A percentile compares a stretch with the other conserved stretches of the same genome.
These are phyloP conservation scores for Xylariaceae sp. DNA, from an alignment of 2,329 filamentous ascomycete species.

Conservation along the genomic window DNA sequence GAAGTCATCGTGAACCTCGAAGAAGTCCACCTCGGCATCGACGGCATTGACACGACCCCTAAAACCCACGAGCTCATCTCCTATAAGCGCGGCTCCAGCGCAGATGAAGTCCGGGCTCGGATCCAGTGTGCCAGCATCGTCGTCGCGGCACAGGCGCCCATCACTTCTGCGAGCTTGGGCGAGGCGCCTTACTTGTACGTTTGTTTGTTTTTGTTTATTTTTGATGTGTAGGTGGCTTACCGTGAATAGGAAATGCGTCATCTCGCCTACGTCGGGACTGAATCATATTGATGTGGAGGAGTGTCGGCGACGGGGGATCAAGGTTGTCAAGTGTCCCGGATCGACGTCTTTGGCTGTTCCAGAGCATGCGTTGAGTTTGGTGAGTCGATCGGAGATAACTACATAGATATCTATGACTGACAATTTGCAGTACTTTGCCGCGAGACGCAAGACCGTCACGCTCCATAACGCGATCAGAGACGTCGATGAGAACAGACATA, in stretches of 20 bases:
- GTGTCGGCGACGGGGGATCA: constrained; percentile 21
- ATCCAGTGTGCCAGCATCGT: constrained; percentile 24
- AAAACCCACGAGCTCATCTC: constrained; percentile 21
- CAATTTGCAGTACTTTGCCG: constrained; percentile 21
- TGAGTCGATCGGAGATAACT: not conserved
- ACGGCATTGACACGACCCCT: constrained; percentile 16
- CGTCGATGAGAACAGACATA: constrained; percentile 14
- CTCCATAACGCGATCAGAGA: constrained; percentile 19
- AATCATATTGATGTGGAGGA: constrained; percentile 24
- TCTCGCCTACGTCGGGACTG: constrained; percentile 19
- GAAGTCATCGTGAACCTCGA: constrained; percentile 23
- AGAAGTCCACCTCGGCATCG: constrained; percentile 17
- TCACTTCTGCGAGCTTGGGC: constrained; percentile 20
- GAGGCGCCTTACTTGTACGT: constrained; percentile 24
- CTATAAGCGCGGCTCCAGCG: constrained; percentile 12
- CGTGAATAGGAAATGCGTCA: constrained; percentile 19
- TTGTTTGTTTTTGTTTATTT: too few species aligned
- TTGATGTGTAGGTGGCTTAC: not conserved
- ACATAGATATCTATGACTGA: not conserved
- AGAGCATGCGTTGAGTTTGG: constrained; percentile 24
- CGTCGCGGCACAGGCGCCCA: constrained; percentile 15
- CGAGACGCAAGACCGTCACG: constrained; percentile 22
- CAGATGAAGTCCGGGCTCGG: constrained; percentile 17
- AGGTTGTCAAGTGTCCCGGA: constrained; percentile 18
- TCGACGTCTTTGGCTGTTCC: constrained; percentile 20